phyloP scores from a whole-genome alignment of 306 rosid species.

The Pyrus pyrifolia region DNA sequence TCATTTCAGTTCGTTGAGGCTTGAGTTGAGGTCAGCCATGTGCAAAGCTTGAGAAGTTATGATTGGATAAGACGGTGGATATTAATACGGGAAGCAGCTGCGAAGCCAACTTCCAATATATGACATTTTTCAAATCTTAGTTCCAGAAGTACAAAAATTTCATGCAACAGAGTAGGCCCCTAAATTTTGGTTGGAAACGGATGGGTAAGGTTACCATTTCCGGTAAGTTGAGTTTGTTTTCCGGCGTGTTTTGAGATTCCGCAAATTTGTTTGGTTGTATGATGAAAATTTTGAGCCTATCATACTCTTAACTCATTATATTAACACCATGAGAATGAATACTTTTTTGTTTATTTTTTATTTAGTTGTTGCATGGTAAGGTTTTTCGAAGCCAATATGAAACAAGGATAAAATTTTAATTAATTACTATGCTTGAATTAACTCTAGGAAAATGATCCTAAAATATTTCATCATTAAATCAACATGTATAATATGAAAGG shows the following conservation, averaged over 20 bases:
- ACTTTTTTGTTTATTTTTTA: no score
- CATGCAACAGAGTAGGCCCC: no score
- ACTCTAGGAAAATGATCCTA: no score
- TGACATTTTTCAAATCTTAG: neutral
- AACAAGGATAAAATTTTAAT: no score
- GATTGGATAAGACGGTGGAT: slow-evolving; percentile 1
- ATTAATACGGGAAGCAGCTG: neutral
- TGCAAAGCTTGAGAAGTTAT: slow-evolving; percentile 13
- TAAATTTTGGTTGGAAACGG: no score
- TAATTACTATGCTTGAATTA: neutral
- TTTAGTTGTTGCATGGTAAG: no score
- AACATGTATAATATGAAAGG: no score
- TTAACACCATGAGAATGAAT: neutral
- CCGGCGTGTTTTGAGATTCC: neutral
- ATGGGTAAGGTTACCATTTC: neutral
- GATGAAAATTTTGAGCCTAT: no score
- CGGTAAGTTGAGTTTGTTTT: neutral
- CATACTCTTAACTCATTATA: no score
- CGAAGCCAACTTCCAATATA: neutral
- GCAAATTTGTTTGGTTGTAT: neutral
- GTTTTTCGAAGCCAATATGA: neutral
- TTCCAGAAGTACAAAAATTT: neutral
- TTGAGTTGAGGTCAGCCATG: slow-evolving; percentile 6
- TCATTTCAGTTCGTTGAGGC: neutral
- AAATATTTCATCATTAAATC: no score